A percentile compares a stretch with the other conserved stretches of the same genome.
Evolutionary conservation across 148 eudicot species (phyloP).

Genomic region (Vaccinium macrocarpon): DNA sequence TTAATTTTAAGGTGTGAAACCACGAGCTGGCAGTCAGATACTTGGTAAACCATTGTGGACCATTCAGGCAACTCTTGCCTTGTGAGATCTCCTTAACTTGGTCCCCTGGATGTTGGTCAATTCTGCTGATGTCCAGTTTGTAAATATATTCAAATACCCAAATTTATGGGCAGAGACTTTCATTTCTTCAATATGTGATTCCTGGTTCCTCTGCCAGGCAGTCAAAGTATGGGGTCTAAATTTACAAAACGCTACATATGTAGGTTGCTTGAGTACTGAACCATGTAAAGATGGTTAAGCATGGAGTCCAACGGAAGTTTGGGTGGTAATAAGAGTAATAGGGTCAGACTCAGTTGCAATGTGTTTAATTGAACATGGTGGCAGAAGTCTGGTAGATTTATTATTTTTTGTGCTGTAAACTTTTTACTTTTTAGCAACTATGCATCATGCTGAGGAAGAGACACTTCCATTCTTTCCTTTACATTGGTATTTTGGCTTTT

Average conservation of each 20-base stretch:
- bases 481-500: not conserved
- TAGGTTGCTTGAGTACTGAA: not conserved
- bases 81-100: too few relatives aligned
- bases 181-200: too few relatives aligned
- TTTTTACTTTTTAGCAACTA: not conserved
- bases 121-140: too few relatives aligned
- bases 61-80: too few relatives aligned
- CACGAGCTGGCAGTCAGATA: too few relatives aligned
- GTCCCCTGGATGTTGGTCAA: too few relatives aligned
- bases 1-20: too few relatives aligned
- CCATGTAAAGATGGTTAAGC: not conserved
- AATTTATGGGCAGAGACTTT: too few relatives aligned
- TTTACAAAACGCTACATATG: not conserved
- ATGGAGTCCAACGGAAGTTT: not conserved
- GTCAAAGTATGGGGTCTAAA: not conserved
- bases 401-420: not conserved
- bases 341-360: not conserved
- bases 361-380: not conserved
- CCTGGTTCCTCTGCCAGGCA: too few relatives aligned
- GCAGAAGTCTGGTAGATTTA: not conserved
- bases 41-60: too few relatives aligned
- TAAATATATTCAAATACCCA: too few relatives aligned
- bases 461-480: not conserved
- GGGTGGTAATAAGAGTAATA: not conserved
- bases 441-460: not conserved